Evolutionary conservation across 2,329 filamentous ascomycete species (phyloP).

Genomic region (Talaromyces sp.): DNA sequence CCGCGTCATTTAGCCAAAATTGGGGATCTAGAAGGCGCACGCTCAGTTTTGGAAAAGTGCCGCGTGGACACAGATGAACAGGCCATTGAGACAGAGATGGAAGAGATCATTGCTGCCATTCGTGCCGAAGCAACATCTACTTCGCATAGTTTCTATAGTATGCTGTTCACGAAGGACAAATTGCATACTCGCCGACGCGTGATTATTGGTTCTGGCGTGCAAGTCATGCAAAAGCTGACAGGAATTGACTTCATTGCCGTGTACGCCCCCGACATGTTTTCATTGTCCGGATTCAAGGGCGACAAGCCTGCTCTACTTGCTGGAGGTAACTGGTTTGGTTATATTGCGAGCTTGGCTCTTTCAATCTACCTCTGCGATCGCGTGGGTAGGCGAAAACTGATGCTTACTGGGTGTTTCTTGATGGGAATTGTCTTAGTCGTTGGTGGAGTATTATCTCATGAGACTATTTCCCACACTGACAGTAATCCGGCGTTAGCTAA

Average conservation of each 20-base stretch:
- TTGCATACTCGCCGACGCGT: constrained; percentile 27
- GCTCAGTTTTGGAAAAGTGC: constrained; percentile 12
- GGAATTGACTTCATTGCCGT: constrained; percentile 27
- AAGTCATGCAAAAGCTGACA: constrained; percentile 27
- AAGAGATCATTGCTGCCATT: constrained; percentile 28
- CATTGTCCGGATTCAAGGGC: constrained; percentile 21
- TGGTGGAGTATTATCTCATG: constrained; percentile 21
- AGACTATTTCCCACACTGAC: constrained; percentile 16
- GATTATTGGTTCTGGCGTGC: constrained; percentile 23
- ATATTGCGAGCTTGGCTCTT: constrained; percentile 22
- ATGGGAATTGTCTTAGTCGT: constrained; percentile 27
- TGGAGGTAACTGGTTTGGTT: constrained; percentile 28
- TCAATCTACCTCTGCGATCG: constrained; percentile 20
- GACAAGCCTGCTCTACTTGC: constrained; percentile 25
- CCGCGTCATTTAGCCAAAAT: constrained; percentile 38
- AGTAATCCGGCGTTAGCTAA: constrained; percentile 16
- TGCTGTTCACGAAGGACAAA: constrained; percentile 27
- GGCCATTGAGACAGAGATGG: constrained; percentile 25
- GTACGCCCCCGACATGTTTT: constrained; percentile 27
- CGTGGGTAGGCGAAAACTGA: constrained; percentile 22
- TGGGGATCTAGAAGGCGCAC: constrained; percentile 23
- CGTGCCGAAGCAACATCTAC: constrained; percentile 27
- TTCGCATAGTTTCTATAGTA: constrained; percentile 22
- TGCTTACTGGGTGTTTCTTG: constrained; percentile 26
- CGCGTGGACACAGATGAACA: constrained; percentile 9